Evolutionary conservation across 2,329 filamentous ascomycete genomes (phyloP), one percentile per base, ranked within the genome.

Genomic region (Talaromyces albobiverticillius): DNA sequence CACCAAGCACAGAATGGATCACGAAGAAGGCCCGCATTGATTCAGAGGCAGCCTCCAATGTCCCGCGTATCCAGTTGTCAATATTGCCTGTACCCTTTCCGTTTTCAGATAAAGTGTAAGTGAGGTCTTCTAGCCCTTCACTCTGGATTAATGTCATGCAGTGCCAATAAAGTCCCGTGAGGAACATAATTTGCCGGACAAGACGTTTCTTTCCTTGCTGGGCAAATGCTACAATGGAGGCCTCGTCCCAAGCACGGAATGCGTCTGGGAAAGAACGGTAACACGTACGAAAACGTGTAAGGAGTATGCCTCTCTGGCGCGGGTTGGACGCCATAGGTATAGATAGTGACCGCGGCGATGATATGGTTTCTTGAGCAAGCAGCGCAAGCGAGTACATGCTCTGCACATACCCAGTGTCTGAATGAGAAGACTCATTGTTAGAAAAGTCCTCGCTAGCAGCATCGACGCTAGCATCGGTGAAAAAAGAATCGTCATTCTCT

Each of bases 341-440:
- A 5, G 58, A 53, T 4, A 57, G 38, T 22, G 55, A 53, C 7
- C 56, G 58, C 10, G 51, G 51, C 22, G 51, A 49, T 8, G 51
- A 36, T 16, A 57, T 54, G 14, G 55, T 57, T 20, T 57, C 55
- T 4, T 53, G 55, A 4, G 55, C 51, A 8, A 57, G 51, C 7
- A 51, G 23, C 13, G 55, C 55, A 23, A 57, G 55, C 3, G 51
- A 50, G 34, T 53, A 53, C 55, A 57, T 57, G 40, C 55, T 57
- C 25, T 54, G 46, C 3, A 57, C 55, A 29, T 57, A 57, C 3
- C 55, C 55, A 4, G 38, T 32, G 18, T 57, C 55, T 18, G 45
- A 50, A 18, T 45, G 38, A 9, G 51, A 46, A 2, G 47, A 20
- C 9, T 52, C 55, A 31, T 57, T 46, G 20, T 22, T 46, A 14